Percentiles rank a stretch among this genome's conserved stretches.
Evolutionary conservation across 257 asterid genomes (phyloP).

Genomic region (Galeopsis tetrahit): DNA sequence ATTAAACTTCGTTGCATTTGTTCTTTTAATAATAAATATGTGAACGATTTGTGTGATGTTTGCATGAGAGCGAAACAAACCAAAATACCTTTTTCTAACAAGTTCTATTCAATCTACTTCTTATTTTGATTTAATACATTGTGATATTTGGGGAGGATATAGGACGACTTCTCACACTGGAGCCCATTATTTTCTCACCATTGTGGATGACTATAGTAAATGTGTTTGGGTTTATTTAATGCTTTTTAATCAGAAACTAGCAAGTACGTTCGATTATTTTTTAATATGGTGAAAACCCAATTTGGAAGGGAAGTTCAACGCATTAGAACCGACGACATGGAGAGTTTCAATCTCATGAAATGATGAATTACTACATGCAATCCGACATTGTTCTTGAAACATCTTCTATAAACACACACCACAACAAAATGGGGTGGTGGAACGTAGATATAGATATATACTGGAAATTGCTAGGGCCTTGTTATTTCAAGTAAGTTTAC

Average conservation of each 20-base stretch:
- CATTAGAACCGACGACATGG: background rate
- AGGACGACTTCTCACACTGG: background rate
- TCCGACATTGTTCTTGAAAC: background rate
- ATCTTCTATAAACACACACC: background rate
- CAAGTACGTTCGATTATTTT: background rate
- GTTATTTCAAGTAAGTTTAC: background rate
- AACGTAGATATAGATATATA: background rate
- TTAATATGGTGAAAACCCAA: background rate
- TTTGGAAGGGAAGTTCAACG: background rate
- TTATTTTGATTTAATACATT: background rate
- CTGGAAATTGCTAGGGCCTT: background rate
- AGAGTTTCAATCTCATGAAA: background rate
- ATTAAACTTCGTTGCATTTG: background rate
- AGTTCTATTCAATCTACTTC: background rate
- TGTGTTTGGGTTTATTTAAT: background rate
- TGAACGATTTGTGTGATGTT: background rate
- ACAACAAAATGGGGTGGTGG: slow-evolving; percentile 6
- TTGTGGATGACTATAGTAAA: background rate
- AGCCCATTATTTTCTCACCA: background rate
- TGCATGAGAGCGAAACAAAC: background rate
- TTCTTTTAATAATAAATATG: background rate
- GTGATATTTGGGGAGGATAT: background rate
- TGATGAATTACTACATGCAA: background rate
- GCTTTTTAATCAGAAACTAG: background rate
- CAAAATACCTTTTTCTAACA: background rate